A percentile compares a stretch with the other conserved stretches of the same genome.
These are phyloP conservation scores for Fomitopsis schrenkii DNA, from an alignment of 1,284 basidiomycete genomes.

Conservation along the genomic window DNA sequence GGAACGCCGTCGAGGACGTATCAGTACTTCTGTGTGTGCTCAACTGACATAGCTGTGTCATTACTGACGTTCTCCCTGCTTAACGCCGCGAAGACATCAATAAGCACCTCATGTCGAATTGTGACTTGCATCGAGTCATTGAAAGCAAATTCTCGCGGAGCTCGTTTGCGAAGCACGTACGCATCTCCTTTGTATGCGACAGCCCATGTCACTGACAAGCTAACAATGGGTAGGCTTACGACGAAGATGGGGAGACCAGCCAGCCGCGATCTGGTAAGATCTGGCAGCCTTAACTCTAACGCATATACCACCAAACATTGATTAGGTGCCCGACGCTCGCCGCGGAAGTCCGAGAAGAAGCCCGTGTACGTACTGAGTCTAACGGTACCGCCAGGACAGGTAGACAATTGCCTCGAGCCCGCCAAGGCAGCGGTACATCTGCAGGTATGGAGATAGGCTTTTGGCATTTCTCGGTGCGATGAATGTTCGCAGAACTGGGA, in stretches of 20 bases:
- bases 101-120: conserved; percentile 61
- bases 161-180: conserved; percentile 66
- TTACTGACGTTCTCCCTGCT: background rate
- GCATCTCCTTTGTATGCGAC: conserved; percentile 10
- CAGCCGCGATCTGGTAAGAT: conserved; percentile 41
- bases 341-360: conserved; percentile 70
- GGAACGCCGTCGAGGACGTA: conserved; percentile 75
- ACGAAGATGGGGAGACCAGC: conserved; percentile 51
- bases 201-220: background rate
- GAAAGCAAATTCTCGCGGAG: conserved; percentile 64
- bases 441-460: conserved; percentile 42
- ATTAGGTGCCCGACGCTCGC: conserved; percentile 59
- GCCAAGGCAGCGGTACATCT: conserved; percentile 67
- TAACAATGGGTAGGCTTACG: conserved; percentile 45
- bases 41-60: background rate
- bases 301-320: background rate
- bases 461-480: background rate
- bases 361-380: conserved; percentile 82
- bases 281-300: background rate
- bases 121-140: conserved; percentile 70
- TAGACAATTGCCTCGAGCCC: conserved; percentile 80
- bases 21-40: conserved; percentile 76
- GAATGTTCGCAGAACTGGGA: conserved; percentile 43
- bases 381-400: conserved; percentile 52
- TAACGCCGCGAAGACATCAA: conserved; percentile 64